Conservation (phyloP, 805 yeast genomes). For the Candida odintsovae region DNA sequence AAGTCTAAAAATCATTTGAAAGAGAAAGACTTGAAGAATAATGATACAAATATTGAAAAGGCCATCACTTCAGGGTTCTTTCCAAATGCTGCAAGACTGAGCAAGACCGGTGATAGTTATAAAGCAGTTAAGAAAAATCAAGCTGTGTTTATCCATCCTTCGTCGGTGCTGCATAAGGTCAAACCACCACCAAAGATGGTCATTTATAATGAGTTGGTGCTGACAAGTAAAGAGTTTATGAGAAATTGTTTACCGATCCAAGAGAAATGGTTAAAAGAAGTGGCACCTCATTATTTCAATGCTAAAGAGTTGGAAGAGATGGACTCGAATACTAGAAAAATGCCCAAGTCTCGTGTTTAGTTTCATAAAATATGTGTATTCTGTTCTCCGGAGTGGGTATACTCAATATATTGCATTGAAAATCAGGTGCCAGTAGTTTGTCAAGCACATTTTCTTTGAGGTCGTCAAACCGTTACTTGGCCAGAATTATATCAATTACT, state of each 20-base stretch:
- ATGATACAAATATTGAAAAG: constrained; percentile 71
- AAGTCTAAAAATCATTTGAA: constrained; percentile 27
- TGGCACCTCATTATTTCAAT: constrained; percentile 54
- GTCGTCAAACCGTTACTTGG: too few species aligned
- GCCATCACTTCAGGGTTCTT: constrained; percentile 88
- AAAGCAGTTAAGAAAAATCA: constrained; percentile 59
- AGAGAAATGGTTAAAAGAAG: constrained; percentile 66
- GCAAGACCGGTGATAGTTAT: constrained; percentile 73
- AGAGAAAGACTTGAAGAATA: constrained; percentile 34
- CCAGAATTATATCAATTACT: too few species aligned
- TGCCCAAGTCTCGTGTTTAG: constrained; percentile 10
- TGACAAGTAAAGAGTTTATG: constrained; percentile 87
- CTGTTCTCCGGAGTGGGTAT: too few species aligned
- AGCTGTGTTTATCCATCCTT: constrained; percentile 80
- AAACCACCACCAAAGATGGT: constrained; percentile 73
- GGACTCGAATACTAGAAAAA: constrained; percentile 11
- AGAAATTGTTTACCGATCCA: constrained; percentile 69
- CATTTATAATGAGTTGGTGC: constrained; percentile 75
- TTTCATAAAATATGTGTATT: too few species aligned
- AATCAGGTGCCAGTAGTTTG: too few species aligned
- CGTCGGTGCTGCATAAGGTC: constrained; percentile 58
- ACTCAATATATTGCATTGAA: too few species aligned
- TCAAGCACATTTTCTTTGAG: too few species aligned
- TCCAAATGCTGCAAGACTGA: constrained; percentile 88
- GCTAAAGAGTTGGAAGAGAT: constrained; percentile 15